Base-by-base conservation (phyloP, 331 rosid genomes). In the Saraca asoca region DNA sequence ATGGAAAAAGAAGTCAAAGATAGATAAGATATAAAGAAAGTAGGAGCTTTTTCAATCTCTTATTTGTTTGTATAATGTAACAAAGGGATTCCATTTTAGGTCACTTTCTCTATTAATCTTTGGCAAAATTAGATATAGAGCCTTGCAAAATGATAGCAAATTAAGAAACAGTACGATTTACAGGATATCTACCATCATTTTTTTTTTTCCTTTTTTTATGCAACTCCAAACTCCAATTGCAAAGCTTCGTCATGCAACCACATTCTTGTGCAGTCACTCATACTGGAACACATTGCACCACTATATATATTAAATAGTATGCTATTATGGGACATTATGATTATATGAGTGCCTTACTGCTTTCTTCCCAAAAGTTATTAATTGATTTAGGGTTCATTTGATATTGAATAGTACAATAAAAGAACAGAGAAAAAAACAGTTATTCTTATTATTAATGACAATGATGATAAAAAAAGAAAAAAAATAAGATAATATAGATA, bases 91-190 rank as follows among this genome's bases (percentile, higher is more conserved):
- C 3, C 3, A 1, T 24, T 3, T 24, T 24, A 24, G 2, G 31
- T 24, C 31, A 24, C 31, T 24, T 24, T 24, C 31, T 24, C 31
- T 24, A 1, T 24, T 24, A 24, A 24, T 24, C 15, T 62, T 35
- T 33, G 45, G 42, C 20, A 34, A 69, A 51, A 46, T 12, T 51
- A 16, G 42, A 41, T 46, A 13, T 14, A 1, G 45, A 54, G 45
- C 46, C 35, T 31, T 59, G 51, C 19, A 6, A 49, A 64, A 31
- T 8, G 34, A 37, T 33, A 29, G 68, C 52, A 60, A 12, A 60
- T 42, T 24, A 57, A 54, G 41, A 64, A 66, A 67, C 58, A 45
- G 41, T 43, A 15, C 42, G 20, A 38, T 48, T 78, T 68, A n/a
- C 68, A 38, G 18, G 60, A 42, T 56, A 62, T 56, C 19, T 3